These are phyloP conservation scores for Amanita pallidorosea DNA, from an alignment of 768 basidiomycete genomes.

Conservation along the genomic window DNA sequence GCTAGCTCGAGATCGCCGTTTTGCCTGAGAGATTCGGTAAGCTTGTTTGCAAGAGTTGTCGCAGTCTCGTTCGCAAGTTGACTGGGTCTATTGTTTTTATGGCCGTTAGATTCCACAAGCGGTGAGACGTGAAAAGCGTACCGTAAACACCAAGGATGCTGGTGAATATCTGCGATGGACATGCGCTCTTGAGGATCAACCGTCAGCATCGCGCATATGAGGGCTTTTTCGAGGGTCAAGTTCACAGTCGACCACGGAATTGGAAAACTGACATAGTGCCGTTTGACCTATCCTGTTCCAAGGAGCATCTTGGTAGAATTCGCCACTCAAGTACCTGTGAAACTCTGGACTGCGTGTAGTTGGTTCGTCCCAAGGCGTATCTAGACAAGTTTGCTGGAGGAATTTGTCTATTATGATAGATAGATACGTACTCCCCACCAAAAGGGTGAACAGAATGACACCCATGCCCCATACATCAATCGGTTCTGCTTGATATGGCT, in stretches of 20 bases:
- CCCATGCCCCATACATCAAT: slow-evolving; percentile 96
- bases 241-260: background rate
- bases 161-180: slow-evolving; percentile 24
- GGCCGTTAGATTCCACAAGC: background rate
- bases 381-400: slow-evolving; percentile 24
- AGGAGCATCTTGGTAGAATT: slow-evolving; percentile 64
- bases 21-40: slow-evolving; percentile 56
- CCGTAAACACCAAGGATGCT: slow-evolving; percentile 3
- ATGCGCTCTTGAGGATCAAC: slow-evolving; percentile 55
- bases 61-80: slow-evolving; percentile 48
- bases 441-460: slow-evolving; percentile 84
- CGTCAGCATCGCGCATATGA: slow-evolving; percentile 66
- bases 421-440: slow-evolving; percentile 69
- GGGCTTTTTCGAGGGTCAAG: slow-evolving; percentile 30
- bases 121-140: background rate
- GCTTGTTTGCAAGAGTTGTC: slow-evolving; percentile 49
- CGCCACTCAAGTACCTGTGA: slow-evolving; percentile 58
- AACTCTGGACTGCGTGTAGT: slow-evolving; percentile 74
- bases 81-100: slow-evolving; percentile 39
- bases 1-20: slow-evolving; percentile 73
- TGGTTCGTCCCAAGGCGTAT: slow-evolving; percentile 98
- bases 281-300: slow-evolving; percentile 60
- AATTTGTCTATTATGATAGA: background rate
- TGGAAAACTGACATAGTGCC: slow-evolving; percentile 44
- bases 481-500: slow-evolving; percentile 80